These are phyloP conservation scores for Aspergillus heteromorphus DNA, from an alignment of 495 filamentous ascomycete genomes.

Conservation along the genomic window DNA sequence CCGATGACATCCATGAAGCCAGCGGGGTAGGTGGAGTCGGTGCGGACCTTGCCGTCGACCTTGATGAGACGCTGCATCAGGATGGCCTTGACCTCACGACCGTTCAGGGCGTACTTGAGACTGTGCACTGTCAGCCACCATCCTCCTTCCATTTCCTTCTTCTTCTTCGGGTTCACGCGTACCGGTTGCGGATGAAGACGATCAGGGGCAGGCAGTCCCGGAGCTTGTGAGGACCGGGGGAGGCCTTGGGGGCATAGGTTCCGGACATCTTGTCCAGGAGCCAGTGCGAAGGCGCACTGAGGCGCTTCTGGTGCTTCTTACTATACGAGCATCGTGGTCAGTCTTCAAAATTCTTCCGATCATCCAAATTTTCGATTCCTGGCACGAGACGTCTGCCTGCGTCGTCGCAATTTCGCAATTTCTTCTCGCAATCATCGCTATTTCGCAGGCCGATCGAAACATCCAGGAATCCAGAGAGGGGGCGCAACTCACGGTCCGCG, in stretches of 20 bases:
- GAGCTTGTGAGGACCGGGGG: conserved; percentile 97
- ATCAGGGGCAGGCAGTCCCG: conserved; percentile 98
- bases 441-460: too few species aligned
- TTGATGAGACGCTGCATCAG: conserved; percentile 99
- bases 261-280: conserved; percentile 98
- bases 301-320: conserved; percentile 99
- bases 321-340: conserved; percentile 47
- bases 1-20: conserved; percentile 99
- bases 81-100: conserved; percentile 94
- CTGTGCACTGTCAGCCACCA: conserved; percentile 33
- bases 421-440: too few species aligned
- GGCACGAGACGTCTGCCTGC: not conserved
- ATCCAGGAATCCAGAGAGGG: not conserved
- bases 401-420: not conserved
- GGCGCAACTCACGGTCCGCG: conserved; percentile 58
- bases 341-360: conserved; percentile 14
- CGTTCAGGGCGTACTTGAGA: conserved; percentile 99
- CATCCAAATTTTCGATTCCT: not conserved
- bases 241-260: conserved; percentile 92
- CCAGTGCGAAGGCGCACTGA: conserved; percentile 98
- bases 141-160: conserved; percentile 10
- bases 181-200: conserved; percentile 95
- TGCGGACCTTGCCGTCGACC: conserved; percentile 99
- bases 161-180: conserved; percentile 14
- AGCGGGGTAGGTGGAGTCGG: conserved; percentile 93